Base-by-base conservation (phyloP, 768 basidiomycete genomes). In the Boletus reticulatus region DNA sequence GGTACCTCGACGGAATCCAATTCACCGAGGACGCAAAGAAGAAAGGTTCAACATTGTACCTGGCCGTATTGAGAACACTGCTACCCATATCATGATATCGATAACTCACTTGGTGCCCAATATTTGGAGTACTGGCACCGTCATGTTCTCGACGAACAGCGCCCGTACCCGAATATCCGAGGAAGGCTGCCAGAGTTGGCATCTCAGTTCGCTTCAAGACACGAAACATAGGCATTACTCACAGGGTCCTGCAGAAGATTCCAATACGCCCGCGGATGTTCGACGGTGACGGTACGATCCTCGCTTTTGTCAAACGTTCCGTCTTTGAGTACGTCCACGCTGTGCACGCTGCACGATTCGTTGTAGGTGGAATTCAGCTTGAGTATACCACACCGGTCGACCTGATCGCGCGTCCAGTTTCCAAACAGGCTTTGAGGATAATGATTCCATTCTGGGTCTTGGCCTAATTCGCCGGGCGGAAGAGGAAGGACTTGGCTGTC, bases 1-100 rank as follows among this genome's bases (percentile, higher is more conserved):
- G 77, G 42, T 81, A 88, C 50, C 84, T 80, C 1, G 83, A 82
- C 0, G 85, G 86, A 45, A 86, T 88, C 84, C 84, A 85, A 58
- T 82, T 85, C 14, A 79, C 64, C 0, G 84, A 81, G 2, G 84
- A 84, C 0, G 83, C 81, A 62, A 84, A 86, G 63, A 81, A 85
- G 70, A 85, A 85, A 1, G 84, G 84, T 56, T 85, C 84, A 39
- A 85, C 76, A 52, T 77, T 77, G 56, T 80, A 84, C 62, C 84
- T 74, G 24, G 9, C 14, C 10, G n/a, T 14, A 24, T 43, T 55
- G 46, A 62, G 52, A 37, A 11, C 6, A 6, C n/a, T 22, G 20
- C 24, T 29, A 17, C 24, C 5, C 13, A 7, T 24, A 38, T 47
- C 34, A 4, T 10, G n/a, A 31, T 4, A 17, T 11, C 4, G 27